These are phyloP conservation scores for Saccharomyces hybrid DNA, from an alignment of 1,139 yeast genomes.

Conservation along the genomic window DNA sequence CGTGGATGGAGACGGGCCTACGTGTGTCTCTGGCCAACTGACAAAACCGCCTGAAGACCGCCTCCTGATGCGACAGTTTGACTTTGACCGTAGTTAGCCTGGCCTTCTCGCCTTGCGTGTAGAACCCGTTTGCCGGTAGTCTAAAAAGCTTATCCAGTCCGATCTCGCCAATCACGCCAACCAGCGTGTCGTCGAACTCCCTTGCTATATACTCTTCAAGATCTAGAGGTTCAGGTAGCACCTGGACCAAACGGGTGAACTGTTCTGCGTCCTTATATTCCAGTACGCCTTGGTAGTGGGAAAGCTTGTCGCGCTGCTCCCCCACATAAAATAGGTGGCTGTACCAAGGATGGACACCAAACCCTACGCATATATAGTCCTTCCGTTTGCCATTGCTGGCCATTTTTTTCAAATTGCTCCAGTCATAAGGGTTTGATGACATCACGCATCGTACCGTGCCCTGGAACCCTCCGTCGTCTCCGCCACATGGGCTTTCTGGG, in stretches of 20 bases:
- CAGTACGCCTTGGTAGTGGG: conserved; percentile 50
- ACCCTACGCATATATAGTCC: conserved; percentile 44
- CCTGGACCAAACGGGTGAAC: conserved; percentile 37
- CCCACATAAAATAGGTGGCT: conserved; percentile 49
- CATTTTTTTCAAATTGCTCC: conserved; percentile 34
- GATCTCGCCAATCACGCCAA: conserved; percentile 64
- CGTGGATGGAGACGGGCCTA: conserved; percentile 67
- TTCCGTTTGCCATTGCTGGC: conserved; percentile 32
- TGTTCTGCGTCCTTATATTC: conserved; percentile 25
- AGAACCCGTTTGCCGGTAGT: conserved; percentile 54
- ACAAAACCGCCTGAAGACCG: conserved; percentile 46
- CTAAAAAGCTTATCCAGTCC: conserved; percentile 78
- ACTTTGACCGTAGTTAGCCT: conserved; percentile 45
- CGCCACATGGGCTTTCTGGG: background rate
- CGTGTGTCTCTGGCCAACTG: conserved; percentile 42
- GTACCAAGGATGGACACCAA: conserved; percentile 92
- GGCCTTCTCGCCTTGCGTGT: conserved; percentile 34
- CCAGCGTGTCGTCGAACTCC: conserved; percentile 34
- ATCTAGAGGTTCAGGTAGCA: conserved; percentile 56
- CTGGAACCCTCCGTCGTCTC: background rate
- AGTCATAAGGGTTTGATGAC: conserved; percentile 54
- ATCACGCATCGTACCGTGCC: conserved; percentile 34
- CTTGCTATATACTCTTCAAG: conserved; percentile 30
- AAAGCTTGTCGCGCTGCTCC: conserved; percentile 19
- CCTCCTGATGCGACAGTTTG: conserved; percentile 54